phyloP scores from a whole-genome alignment of 1,284 basidiomycete species.

The Bjerkandera adusta region DNA sequence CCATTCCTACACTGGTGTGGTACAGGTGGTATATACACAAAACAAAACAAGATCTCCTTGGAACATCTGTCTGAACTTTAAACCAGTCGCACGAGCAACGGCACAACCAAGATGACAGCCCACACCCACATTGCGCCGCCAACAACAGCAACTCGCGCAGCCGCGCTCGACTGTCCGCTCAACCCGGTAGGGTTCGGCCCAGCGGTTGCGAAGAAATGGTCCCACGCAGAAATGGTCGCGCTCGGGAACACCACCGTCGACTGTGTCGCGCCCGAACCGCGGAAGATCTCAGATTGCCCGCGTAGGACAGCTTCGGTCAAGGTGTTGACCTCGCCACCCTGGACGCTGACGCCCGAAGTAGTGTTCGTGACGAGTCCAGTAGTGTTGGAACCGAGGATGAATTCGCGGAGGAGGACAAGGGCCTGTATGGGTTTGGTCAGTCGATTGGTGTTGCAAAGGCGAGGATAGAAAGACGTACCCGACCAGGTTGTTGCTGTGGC shows the following conservation, averaged over 20 bases:
- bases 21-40: no score
- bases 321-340: constrained; percentile 8
- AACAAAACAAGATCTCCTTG: no score
- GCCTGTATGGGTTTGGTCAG: constrained; percentile 16
- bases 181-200: no score
- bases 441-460: neutral
- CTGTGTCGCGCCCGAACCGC: constrained; percentile 9
- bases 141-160: no score
- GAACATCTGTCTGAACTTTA: no score
- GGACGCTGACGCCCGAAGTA: constrained; percentile 1
- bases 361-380: constrained; percentile 23
- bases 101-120: no score
- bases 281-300: constrained; percentile 7
- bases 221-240: constrained; percentile 14
- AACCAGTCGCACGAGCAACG: no score
- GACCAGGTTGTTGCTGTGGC: constrained; percentile 44
- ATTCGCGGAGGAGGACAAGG: constrained; percentile 28
- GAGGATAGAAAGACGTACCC: constrained; percentile 39
- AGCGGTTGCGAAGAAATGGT: constrained; percentile 8
- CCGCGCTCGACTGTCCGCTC: no score
- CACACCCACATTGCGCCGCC: no score
- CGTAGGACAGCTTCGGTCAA: constrained; percentile 1
- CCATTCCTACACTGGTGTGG: no score
- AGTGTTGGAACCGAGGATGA: constrained; percentile 27
- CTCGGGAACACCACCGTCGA: constrained; percentile 11